Evolutionary conservation across 257 asterid genomes (phyloP), one percentile per base, ranked within the genome.

Genomic region (Handroanthus guayacan): DNA sequence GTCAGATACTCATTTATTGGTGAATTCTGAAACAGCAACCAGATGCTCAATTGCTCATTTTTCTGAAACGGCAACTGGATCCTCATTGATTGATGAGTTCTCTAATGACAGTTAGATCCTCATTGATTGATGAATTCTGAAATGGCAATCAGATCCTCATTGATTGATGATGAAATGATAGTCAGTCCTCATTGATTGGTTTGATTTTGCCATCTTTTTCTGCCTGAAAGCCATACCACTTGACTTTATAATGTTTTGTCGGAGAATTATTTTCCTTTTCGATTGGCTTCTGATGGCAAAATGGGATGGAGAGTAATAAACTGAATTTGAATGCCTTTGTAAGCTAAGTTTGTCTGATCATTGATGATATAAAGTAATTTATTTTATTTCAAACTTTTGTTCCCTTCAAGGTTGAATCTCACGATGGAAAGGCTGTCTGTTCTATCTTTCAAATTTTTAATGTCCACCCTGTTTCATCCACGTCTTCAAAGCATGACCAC

Each of bases 281-380:
- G 41, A 60, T 63, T 51, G 44, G 44, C 34, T 63, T 4, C 13
- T 74, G 64, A 44, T 17, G 52, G 9, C 7, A 45, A 73, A 57
- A 20, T 18, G 9, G 16, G 56, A 5, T 31, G 5, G 69, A 62
- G 67, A 65, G 54, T 8, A 36, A 43, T n/a, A 8, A 4, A 43
- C 43, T 45, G 36, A 25, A 20, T 8, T 8, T 41, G 45, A 41
- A 41, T 4, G 61, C n/a, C 52, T 3, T 20, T 60, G 61, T 45
- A 54, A 64, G 17, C 9, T 51, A 17, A 25, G 7, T 47, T 52
- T 9, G 9, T 14, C 38, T 48, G 61, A 17, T 47, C 25, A 9
- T 34, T 13, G 6, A 61, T 5, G 45, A 41, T 41, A 41, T 41
- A 41, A 41, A 41, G 45, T 41, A 41, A 41, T 41, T 41, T 41